A percentile compares a stretch with the other conserved stretches of the same genome.
Conservation (phyloP, 495 filamentous ascomycete genomes). For the Friedmanniomyces simplex region DNA sequence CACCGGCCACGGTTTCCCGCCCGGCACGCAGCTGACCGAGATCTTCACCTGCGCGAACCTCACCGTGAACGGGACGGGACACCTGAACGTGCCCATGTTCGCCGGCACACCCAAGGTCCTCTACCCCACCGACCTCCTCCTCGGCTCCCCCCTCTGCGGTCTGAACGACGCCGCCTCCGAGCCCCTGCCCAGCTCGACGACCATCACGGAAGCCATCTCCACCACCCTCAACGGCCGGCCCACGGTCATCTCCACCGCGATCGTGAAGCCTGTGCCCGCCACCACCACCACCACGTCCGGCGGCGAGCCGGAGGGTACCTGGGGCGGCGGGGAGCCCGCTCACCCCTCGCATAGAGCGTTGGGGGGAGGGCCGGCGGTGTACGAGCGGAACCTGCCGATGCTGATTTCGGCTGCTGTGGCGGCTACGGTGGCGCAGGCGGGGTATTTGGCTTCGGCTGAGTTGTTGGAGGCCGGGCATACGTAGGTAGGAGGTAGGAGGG, state of each 20-base stretch:
- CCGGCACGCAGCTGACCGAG: conserved; percentile 35
- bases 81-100: conserved; percentile 19
- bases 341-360: neutral
- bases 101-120: conserved; percentile 21
- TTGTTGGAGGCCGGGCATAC: neutral
- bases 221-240: neutral
- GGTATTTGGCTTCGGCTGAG: neutral
- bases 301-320: no score
- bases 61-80: conserved; percentile 29
- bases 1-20: conserved; percentile 31
- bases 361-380: neutral
- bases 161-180: neutral
- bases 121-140: conserved; percentile 5
- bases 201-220: neutral
- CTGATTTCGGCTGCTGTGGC: neutral
- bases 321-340: no score
- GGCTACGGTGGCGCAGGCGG: neutral
- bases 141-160: conserved; percentile 19
- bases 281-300: neutral
- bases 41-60: conserved; percentile 35
- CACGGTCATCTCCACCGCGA: neutral
- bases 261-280: neutral
- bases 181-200: neutral
- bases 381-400: neutral
- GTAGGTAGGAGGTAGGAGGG: neutral